phyloP scores from a whole-genome alignment of 1,139 yeast genomes.

The Schizosaccharomyces versatilis region DNA sequence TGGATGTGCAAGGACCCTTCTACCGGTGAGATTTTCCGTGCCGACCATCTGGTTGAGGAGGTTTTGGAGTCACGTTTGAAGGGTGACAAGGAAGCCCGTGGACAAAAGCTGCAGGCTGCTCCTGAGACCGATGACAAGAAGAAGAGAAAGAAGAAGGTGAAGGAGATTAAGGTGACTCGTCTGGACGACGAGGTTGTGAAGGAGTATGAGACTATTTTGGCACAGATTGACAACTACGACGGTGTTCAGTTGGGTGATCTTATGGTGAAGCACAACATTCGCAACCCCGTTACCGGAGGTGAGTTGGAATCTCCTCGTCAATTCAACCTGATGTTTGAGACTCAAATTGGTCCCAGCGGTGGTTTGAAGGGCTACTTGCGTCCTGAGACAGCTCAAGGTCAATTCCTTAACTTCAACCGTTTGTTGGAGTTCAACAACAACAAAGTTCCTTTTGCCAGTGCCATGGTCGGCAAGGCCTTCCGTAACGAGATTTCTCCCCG shows the following conservation, averaged over 20 bases:
- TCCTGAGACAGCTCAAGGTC: constrained; percentile 99
- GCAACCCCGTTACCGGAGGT: constrained; percentile 79
- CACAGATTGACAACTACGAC: constrained; percentile 78
- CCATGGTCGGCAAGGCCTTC: constrained; percentile 94
- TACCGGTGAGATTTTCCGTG: constrained; percentile 95
- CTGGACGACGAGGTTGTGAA: constrained; percentile 56
- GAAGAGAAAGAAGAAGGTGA: constrained; percentile 89
- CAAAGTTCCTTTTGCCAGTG: constrained; percentile 97
- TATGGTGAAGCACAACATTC: constrained; percentile 57
- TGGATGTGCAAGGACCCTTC: constrained; percentile 96
- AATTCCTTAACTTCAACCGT: constrained; percentile 83
- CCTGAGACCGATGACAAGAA: constrained; percentile 48
- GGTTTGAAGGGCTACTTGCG: constrained; percentile 83
- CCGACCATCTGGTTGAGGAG: constrained; percentile 94
- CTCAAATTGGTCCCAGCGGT: constrained; percentile 97
- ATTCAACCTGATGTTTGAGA: constrained; percentile 96
- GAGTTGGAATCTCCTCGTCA: constrained; percentile 74
- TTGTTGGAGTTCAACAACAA: constrained; percentile 84
- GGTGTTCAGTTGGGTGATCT: constrained; percentile 83
- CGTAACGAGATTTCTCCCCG: constrained; percentile 98
- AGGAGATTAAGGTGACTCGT: constrained; percentile 75
- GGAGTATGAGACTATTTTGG: constrained; percentile 70
- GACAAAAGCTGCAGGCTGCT: constrained; percentile 37
- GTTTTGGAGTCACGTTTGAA: constrained; percentile 85
- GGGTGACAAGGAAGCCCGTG: constrained; percentile 92